Base-by-base conservation (phyloP, 1,284 basidiomycete species). In the Rhodotorula mucilaginosa region DNA sequence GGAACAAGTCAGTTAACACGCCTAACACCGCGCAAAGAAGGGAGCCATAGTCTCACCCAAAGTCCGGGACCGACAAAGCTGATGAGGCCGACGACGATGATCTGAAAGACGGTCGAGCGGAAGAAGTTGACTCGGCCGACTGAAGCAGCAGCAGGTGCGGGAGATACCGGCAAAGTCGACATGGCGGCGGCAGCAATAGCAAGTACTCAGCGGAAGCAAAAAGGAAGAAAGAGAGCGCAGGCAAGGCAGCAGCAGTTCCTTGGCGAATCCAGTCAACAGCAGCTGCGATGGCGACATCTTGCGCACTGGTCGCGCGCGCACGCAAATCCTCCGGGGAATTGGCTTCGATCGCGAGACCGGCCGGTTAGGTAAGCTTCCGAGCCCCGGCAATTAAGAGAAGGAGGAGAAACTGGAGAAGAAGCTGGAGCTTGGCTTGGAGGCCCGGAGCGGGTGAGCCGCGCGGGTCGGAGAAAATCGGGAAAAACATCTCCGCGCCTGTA, bases 1-100 rank as follows among this genome's bases (percentile, higher is more conserved):
- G 26, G 34, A 58, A 13, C 31, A 15, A 16, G 34, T 58, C 31
- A 58, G 57, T 44, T 6, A 15, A n/a, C 39, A 12, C 39, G 39
- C 39, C 39, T 44, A 31, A 16, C 5, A 15, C 13, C 29, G 54
- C 26, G 4, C 4, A 26, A 31, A 57, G 54, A 34, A 31, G 56
- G 29, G 10, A n/a, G 8, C 31, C 19, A 15, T 21, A 16, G 29
- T 46, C 72, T 3, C 78, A 77, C 51, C 65, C 79, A 82, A n/a
- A 64, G 52, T 13, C 62, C 65, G 2, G 65, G 65, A 3, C 58
- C 65, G 23, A 67, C 49, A 16, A 67, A 47, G 44, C 51, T 56
- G 29, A 67, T 67, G 2, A 54, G 15, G 12, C 65, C 65, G 29
- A 67, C 59, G 21, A 47, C 29, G 44, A 67, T 51, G 23, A 67